A percentile compares a stretch with the other conserved stretches of the same genome.
Evolutionary conservation across 768 basidiomycete genomes (phyloP).

Genomic region (Auricularia heimuer): DNA sequence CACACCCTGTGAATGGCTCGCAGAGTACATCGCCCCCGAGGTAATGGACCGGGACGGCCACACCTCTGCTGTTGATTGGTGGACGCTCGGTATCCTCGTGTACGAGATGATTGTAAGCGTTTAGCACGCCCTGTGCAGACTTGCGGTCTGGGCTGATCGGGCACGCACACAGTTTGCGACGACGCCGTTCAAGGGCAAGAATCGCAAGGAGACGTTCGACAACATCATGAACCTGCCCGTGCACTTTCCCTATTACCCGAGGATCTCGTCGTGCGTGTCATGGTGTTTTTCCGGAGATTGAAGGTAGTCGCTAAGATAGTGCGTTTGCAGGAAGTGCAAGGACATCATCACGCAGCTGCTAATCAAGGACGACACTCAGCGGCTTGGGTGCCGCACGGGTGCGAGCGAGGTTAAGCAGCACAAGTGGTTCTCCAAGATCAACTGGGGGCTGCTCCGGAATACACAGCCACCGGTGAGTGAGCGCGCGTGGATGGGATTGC

Average conservation of each 20-base stretch:
- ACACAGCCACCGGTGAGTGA: constrained; percentile 79
- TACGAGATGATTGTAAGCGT: constrained; percentile 95
- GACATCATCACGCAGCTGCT: constrained; percentile 78
- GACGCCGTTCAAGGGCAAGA: constrained; percentile 95
- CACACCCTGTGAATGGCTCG: constrained; percentile 4
- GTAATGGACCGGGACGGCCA: constrained; percentile 95
- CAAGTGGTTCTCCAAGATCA: constrained; percentile 94
- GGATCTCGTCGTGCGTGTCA: constrained; percentile 55
- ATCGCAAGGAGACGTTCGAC: constrained; percentile 90
- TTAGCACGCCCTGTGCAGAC: constrained; percentile 2
- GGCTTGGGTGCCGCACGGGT: constrained; percentile 85
- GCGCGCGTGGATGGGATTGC: constrained; percentile 1
- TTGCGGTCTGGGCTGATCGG: constrained; percentile 9
- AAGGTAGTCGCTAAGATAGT: constrained; percentile 6
- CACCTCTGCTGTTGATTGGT: constrained; percentile 98
- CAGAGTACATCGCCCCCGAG: constrained; percentile 99
- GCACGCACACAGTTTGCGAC: constrained; percentile 77
- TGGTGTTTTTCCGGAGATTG: constrained; percentile 11
- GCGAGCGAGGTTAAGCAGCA: constrained; percentile 98
- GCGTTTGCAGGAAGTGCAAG: constrained; percentile 60
- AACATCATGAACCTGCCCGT: constrained; percentile 87
- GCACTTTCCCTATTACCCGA: constrained; percentile 76
- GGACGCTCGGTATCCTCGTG: constrained; percentile 96
- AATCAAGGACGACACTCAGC: constrained; percentile 82
- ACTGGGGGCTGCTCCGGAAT: constrained; percentile 93